phyloP scores from a whole-genome alignment of 2,329 filamentous ascomycete species.

The Lachnellula subtilissima region DNA sequence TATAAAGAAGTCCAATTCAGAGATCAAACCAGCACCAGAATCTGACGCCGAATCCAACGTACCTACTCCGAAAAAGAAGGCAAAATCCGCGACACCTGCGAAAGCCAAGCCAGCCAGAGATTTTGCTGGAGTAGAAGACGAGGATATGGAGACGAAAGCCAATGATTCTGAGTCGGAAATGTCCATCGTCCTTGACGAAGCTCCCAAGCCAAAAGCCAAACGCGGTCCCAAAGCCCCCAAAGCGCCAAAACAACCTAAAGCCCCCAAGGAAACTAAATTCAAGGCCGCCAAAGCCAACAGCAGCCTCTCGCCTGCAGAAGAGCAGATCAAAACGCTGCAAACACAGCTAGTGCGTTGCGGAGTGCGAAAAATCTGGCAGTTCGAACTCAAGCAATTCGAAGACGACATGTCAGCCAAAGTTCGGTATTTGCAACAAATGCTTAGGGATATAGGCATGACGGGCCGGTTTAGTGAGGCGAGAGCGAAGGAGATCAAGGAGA shows the following conservation, averaged over 20 bases:
- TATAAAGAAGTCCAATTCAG: neutral
- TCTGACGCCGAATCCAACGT: constrained; percentile 6
- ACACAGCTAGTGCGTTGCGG: constrained; percentile 85
- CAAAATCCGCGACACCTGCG: neutral
- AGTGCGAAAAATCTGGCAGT: constrained; percentile 84
- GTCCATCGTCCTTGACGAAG: constrained; percentile 75
- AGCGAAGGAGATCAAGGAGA: constrained; percentile 81
- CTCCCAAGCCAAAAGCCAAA: constrained; percentile 52
- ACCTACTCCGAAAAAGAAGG: constrained; percentile 3
- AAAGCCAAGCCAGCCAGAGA: constrained; percentile 7
- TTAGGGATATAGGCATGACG: constrained; percentile 79
- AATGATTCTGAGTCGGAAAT: constrained; percentile 53
- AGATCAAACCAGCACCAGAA: constrained; percentile 1
- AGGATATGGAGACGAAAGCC: constrained; percentile 25
- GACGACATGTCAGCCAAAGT: constrained; percentile 76
- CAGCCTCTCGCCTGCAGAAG: constrained; percentile 56
- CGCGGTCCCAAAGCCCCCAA: constrained; percentile 27
- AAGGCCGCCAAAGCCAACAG: constrained; percentile 27
- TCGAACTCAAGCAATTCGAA: constrained; percentile 71
- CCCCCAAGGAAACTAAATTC: constrained; percentile 35
- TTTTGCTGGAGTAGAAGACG: constrained; percentile 10
- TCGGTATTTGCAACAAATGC: constrained; percentile 70
- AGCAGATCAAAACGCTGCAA: constrained; percentile 84
- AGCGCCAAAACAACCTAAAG: constrained; percentile 30
- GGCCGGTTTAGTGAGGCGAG: constrained; percentile 83